Conservation (phyloP, 176 grass and related monocot genomes). For the Aegilops speltoides region DNA sequence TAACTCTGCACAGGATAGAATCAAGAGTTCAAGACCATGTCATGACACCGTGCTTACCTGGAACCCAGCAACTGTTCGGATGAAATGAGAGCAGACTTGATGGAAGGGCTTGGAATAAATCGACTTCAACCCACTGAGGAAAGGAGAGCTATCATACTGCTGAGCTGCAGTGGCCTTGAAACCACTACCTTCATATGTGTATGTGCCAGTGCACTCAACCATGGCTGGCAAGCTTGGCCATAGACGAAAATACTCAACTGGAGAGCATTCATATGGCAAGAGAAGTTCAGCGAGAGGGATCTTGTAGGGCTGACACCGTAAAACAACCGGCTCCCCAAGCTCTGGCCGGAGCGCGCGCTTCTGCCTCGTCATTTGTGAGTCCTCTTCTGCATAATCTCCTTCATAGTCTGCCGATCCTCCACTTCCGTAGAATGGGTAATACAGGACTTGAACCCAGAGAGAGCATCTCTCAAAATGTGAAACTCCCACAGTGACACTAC, state of each 20-base stretch:
- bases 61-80: constrained; percentile 89
- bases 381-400: constrained; percentile 97
- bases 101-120: constrained; percentile 87
- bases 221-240: constrained; percentile 97
- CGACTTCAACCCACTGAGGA: constrained; percentile 86
- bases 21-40: not conserved
- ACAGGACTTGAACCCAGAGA: constrained; percentile 95
- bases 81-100: constrained; percentile 98
- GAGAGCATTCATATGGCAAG: constrained; percentile 84
- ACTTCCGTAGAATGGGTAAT: constrained; percentile 88
- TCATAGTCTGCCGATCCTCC: constrained; percentile 65
- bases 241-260: constrained; percentile 89
- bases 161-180: constrained; percentile 99
- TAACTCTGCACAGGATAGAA: not conserved
- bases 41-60: constrained; percentile 57
- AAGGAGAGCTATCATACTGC: constrained; percentile 91
- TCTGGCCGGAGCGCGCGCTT: constrained; percentile 61
- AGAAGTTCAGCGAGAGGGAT: constrained; percentile 89
- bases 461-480: constrained; percentile 98
- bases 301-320: constrained; percentile 95
- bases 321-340: constrained; percentile 82
- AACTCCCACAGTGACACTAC: constrained; percentile 95
- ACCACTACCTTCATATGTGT: constrained; percentile 95
- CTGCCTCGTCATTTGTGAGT: constrained; percentile 80
- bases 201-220: constrained; percentile 87